Conservation (phyloP, 2,329 filamentous ascomycete species). For the Botrytis hyacinthi region DNA sequence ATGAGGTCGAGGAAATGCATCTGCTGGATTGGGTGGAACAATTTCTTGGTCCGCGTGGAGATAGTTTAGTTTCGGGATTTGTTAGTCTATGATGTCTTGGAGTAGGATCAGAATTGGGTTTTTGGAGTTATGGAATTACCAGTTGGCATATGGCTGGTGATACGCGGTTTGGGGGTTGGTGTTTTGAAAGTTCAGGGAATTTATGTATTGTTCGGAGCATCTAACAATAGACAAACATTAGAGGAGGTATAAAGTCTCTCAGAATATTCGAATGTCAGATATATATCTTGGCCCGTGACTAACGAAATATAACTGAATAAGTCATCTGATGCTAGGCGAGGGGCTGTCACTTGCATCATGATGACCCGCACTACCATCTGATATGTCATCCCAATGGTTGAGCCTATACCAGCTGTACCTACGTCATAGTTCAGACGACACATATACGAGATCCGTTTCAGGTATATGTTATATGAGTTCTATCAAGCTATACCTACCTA, state of each 20-base stretch:
- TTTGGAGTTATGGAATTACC: background rate
- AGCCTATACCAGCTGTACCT: background rate
- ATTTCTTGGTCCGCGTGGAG: background rate
- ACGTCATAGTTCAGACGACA: background rate
- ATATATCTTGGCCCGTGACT: background rate
- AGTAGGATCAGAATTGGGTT: too few relatives aligned
- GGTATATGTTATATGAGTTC: background rate
- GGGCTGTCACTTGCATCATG: background rate
- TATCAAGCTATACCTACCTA: background rate
- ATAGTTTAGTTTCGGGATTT: background rate
- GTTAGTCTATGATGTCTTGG: background rate
- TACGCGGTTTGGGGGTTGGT: background rate
- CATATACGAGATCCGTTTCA: background rate
- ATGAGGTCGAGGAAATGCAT: background rate
- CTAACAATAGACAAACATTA: background rate
- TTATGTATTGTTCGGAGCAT: background rate
- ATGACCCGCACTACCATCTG: background rate
- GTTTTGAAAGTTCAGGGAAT: background rate
- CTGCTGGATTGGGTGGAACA: background rate
- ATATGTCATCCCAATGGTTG: background rate
- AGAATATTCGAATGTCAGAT: background rate
- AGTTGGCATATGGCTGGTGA: background rate
- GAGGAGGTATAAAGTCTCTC: background rate
- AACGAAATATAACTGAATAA: background rate
- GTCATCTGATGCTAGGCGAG: constrained; percentile 7